Evolutionary conservation across 192 early-diverging fungal genomes (phyloP), one percentile per base, ranked within the genome.

Genomic region (Dissophora globulifera): DNA sequence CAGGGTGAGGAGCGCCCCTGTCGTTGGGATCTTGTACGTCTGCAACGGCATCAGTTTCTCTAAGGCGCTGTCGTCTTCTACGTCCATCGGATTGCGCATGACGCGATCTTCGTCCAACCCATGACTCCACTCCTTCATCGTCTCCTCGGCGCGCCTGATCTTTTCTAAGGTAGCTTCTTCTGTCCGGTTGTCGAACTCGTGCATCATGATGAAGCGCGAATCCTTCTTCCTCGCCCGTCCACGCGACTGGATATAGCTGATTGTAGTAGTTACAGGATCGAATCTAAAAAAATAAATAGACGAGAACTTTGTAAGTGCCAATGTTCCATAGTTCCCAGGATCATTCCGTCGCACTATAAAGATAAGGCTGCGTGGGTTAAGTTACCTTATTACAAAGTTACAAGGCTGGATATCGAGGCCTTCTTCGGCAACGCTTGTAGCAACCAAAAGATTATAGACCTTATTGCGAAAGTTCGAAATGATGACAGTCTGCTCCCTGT

Each of bases 371-470:
- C 13, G 6, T 38, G 35, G 8, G 1, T 35, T 23, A 3, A 47
- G 53, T 45, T 85, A 92, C 78, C 93, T 84, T 22, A 96, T 85
- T 11, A 96, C 93, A 43, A 94, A 51, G 46, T 94, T 97, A 78
- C 95, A 98, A 0, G 92, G 89, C 67, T 93, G 92, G 46, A 98
- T 94, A 72, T 98, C 96, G 1, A 98, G 80, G 20, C 96, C 96
- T 74, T 98, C 96, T 68, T 97, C 96, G 12, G 94, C 96, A 12
- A 98, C 95, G 82, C 90, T 89, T 1, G 96, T 98, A 7, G 96
- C 91, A 54, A 97, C 87, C 2, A 98, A 65, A 26, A 97, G 62
- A 62, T 97, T 97, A 26, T 91, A 68, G 4, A 78, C 69, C 42
- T 90, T 89, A 6, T 66, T 62, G 20, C 87, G 79, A 68, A 98